These are phyloP conservation scores for Penicillium ochrochloron DNA, from an alignment of 495 filamentous ascomycete genomes.

Conservation along the genomic window DNA sequence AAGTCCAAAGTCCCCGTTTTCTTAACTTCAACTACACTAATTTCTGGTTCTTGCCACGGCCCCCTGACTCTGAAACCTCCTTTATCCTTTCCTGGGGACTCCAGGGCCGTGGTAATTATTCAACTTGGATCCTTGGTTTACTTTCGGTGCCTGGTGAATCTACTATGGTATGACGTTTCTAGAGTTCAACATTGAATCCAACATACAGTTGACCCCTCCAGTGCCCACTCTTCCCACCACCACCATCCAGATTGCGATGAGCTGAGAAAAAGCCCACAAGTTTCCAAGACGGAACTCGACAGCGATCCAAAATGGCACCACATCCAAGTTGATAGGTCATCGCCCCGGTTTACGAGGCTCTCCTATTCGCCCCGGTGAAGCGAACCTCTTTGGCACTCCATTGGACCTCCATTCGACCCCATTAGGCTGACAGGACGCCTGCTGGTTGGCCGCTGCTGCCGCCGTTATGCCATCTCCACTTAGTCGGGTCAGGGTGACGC, in stretches of 20 bases:
- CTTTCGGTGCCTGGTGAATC: background rate
- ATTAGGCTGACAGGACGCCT: conserved; percentile 4
- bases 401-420: background rate
- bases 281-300: background rate
- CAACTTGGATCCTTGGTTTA: background rate
- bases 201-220: background rate
- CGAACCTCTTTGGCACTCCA: conserved; percentile 12
- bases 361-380: conserved; percentile 25
- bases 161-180: background rate
- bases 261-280: background rate
- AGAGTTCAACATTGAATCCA: background rate
- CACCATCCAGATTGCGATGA: background rate
- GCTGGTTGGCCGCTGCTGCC: conserved; percentile 25
- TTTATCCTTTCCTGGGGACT: background rate
- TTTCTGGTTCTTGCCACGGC: conserved; percentile 12
- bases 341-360: conserved; percentile 10
- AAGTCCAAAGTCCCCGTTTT: background rate
- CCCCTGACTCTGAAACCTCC: background rate
- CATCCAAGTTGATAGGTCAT: conserved; percentile 28
- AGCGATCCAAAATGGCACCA: background rate
- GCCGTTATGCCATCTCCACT: conserved; percentile 32
- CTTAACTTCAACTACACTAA: too few species aligned
- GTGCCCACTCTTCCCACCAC: background rate
- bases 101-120: too few species aligned
- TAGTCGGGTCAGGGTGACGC: conserved; percentile 23